Base-by-base conservation (phyloP, 108 stramenopile species). In the Skeletonema costatum region DNA sequence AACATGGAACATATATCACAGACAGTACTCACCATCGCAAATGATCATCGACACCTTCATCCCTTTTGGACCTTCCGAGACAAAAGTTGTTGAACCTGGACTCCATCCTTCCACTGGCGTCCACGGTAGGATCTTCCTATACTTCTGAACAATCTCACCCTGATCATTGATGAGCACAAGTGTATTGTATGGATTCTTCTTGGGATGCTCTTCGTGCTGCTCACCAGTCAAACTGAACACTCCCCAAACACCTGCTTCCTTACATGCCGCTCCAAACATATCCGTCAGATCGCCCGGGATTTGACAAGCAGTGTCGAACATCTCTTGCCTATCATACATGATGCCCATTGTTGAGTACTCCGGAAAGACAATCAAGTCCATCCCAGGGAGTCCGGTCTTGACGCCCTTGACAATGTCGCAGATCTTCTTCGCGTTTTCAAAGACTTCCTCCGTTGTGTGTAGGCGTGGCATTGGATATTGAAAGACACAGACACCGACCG, bases 321-420 rank as follows among this genome's bases (percentile, higher is more conserved):
- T 93, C 81, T 93, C 92, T 58, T 90, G 73, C 5, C 86, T 75
- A 71, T 93, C 92, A 65, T 93, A 93, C 92, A 93, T 93, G 74
- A 93, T 93, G 13, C 92, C 92, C 89, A 90, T 90, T 33, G 92
- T 93, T 5, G 80, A 82, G 69, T 93, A 93, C 64, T 93, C 92
- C 0, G 92, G 92, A 71, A 93, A 93, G 41, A 93, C 86, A 74
- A 93, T 89, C 36, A 93, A 64, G 38, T 93, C 92, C 90, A 93
- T 90, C 30, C 90, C 90, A n/a, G 92, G 90, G 11, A 93, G 56
- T 25, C 92, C 92, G 46, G 82, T 76, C 60, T 92, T 92, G 17
- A 83, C 80, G 1, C 92, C 92, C 64, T 89, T 90, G 69, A 92
- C 89, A 62, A 92, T 87, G 5, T 90, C 89, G 66, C 92, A 92